Base-by-base conservation (phyloP, 2,329 filamentous ascomycete genomes). In the Aspergillus melleus region DNA sequence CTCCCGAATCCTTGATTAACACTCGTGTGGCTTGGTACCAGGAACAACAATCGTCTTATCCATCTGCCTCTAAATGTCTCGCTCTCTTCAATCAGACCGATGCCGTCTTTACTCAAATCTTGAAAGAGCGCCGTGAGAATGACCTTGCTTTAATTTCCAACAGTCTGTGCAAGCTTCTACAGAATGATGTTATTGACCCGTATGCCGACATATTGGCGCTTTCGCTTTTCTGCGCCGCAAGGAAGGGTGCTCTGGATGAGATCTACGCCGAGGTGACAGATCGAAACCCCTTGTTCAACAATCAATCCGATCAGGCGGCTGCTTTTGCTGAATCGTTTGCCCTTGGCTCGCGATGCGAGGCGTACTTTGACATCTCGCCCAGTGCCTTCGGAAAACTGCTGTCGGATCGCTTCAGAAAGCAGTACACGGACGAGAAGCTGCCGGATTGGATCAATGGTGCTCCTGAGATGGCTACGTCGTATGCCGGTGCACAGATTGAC, bases 281-380 rank as follows among this genome's bases (percentile, higher is more conserved):
- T 66, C 78, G 85, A 8, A 87, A 86, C 65, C 86, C 85, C 0
- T 74, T 87, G 10, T 86, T 86, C 70, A 84, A 86, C 56, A 79
- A 82, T 20, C 85, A 86, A 58, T 77, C 84, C 1, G 86, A 88
- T 58, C 86, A 88, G 69, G 85, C 86, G 14, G 86, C 85, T 32
- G 84, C 84, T 6, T 88, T 88, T 65, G 82, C 86, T 0, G 86
- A 88, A 68, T 81, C 86, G 0, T 88, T 86, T 72, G 86, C 85
- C 0, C 75, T 88, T 1, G 86, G 86, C 1, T 88, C 86, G 3
- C 83, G 85, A 56, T 88, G 86, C 66, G 84, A 87, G 61, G 79
- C 82, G 0, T 88, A 87, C 66, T 86, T 88, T 59, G 85, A 85
- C 60, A 80, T 88, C 52, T 68, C 76, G 2, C 82, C 82, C 2